Evolutionary conservation across 2,329 filamentous ascomycete species (phyloP).

Genomic region (Aphanoascus verrucosus): DNA sequence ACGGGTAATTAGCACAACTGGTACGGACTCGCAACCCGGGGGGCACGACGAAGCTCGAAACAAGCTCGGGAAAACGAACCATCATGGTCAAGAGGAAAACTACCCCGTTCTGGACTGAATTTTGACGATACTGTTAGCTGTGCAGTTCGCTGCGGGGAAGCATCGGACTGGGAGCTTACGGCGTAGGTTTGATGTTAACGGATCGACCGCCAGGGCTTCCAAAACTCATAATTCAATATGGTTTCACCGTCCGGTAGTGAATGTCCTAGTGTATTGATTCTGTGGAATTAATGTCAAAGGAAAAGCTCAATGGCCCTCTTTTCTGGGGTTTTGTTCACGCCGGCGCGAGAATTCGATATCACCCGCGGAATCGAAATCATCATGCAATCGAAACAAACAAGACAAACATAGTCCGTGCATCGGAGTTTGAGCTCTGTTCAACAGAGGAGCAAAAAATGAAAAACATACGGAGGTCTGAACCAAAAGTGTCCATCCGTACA

Average conservation of each 20-base stretch:
- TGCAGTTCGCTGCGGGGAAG: background rate
- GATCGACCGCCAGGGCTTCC: conserved; percentile 59
- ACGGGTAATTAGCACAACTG: background rate
- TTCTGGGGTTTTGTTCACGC: background rate
- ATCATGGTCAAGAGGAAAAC: conserved; percentile 93
- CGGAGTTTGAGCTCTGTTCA: background rate
- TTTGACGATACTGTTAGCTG: conserved; percentile 1
- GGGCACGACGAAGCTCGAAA: background rate
- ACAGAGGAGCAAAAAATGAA: too few relatives aligned
- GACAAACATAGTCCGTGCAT: conserved; percentile 14
- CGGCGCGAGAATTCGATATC: background rate
- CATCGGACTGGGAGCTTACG: conserved; percentile 41
- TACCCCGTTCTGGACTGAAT: conserved; percentile 72
- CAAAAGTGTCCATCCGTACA: too few relatives aligned
- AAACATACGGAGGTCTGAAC: too few relatives aligned
- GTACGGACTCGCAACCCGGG: background rate
- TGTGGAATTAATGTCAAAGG: background rate
- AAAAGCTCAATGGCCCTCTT: background rate
- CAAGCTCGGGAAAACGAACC: conserved; percentile 36
- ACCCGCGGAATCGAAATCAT: background rate
- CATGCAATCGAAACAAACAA: conserved; percentile 26
- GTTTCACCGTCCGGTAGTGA: background rate
- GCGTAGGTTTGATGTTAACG: conserved; percentile 55
- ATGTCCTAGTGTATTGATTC: background rate
- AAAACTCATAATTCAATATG: conserved; percentile 41